A percentile compares a stretch with the other conserved stretches of the same genome.
Conservation (phyloP, 2,329 filamentous ascomycete genomes). For the Sporothrix phasma region DNA sequence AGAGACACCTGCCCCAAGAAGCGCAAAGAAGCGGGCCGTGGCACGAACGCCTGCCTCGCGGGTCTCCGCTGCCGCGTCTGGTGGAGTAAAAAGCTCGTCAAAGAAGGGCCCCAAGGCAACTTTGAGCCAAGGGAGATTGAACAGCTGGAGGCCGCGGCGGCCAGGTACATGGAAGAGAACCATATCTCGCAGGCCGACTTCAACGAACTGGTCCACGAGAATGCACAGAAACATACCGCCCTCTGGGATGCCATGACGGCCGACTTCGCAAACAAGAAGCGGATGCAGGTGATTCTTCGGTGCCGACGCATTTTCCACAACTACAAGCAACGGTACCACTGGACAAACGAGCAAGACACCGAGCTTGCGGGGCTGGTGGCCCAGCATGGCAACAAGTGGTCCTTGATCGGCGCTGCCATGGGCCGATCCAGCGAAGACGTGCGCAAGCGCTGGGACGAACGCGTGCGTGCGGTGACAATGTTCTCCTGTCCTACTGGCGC, state of each 20-base stretch:
- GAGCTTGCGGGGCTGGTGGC: slow-evolving; percentile 39
- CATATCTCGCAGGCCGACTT: slow-evolving; percentile 35
- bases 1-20: slow-evolving; percentile 2
- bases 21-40: background rate
- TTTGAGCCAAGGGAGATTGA: slow-evolving; percentile 37
- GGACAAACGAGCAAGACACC: slow-evolving; percentile 50
- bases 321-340: slow-evolving; percentile 48
- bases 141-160: slow-evolving; percentile 33
- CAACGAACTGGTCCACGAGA: slow-evolving; percentile 36
- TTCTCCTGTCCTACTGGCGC: slow-evolving; percentile 48
- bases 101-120: slow-evolving; percentile 23
- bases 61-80: background rate
- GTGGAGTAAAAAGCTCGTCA: background rate
- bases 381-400: slow-evolving; percentile 48
- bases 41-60: background rate
- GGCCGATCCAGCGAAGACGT: slow-evolving; percentile 56
- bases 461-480: slow-evolving; percentile 48
- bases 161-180: slow-evolving; percentile 35
- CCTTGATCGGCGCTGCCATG: slow-evolving; percentile 48
- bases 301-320: slow-evolving; percentile 57
- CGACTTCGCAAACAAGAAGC: slow-evolving; percentile 40
- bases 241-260: slow-evolving; percentile 43
- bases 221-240: slow-evolving; percentile 25
- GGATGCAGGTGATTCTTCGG: slow-evolving; percentile 44
- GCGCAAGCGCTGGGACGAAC: slow-evolving; percentile 61